Evolutionary conservation across 1,139 yeast genomes (phyloP).

Genomic region (Kodamaea anthophila): DNA sequence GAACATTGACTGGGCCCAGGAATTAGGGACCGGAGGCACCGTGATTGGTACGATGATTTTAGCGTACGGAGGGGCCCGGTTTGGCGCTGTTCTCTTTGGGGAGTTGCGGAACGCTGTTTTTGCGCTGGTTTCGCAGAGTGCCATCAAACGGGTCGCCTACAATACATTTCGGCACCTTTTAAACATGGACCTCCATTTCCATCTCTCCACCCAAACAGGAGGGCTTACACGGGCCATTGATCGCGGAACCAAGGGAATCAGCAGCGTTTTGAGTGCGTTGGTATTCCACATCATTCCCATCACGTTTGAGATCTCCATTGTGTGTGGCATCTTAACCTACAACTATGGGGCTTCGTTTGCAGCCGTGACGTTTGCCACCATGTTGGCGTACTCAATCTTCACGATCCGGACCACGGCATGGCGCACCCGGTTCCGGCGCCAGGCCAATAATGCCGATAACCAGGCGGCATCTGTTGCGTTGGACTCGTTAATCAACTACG

Average conservation of each 20-base stretch:
- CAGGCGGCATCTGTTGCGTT: slow-evolving; percentile 91
- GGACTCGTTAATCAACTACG: slow-evolving; percentile 90
- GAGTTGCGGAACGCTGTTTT: slow-evolving; percentile 92
- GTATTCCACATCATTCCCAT: slow-evolving; percentile 95
- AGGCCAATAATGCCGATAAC: slow-evolving; percentile 92
- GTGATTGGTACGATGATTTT: slow-evolving; percentile 69
- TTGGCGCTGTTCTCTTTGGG: slow-evolving; percentile 91
- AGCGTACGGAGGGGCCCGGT: slow-evolving; percentile 91
- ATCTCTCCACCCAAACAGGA: slow-evolving; percentile 88
- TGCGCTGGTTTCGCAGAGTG: slow-evolving; percentile 92
- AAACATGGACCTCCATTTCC: slow-evolving; percentile 84
- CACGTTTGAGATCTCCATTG: slow-evolving; percentile 84
- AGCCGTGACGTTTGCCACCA: slow-evolving; percentile 78
- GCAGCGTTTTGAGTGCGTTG: slow-evolving; percentile 90
- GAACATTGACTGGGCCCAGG: slow-evolving; percentile 81
- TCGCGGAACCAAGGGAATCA: slow-evolving; percentile 95
- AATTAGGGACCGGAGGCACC: slow-evolving; percentile 54
- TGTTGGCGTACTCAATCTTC: slow-evolving; percentile 80
- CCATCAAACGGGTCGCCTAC: slow-evolving; percentile 84
- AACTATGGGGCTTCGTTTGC: slow-evolving; percentile 90
- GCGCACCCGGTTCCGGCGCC: slow-evolving; percentile 88
- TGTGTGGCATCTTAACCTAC: slow-evolving; percentile 88
- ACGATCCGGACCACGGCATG: slow-evolving; percentile 92
- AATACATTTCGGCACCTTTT: slow-evolving; percentile 81
- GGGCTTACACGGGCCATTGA: slow-evolving; percentile 95